Evolutionary conservation across 176 grass and related monocot genomes (phyloP).

Genomic region (Lolium multiflorum): DNA sequence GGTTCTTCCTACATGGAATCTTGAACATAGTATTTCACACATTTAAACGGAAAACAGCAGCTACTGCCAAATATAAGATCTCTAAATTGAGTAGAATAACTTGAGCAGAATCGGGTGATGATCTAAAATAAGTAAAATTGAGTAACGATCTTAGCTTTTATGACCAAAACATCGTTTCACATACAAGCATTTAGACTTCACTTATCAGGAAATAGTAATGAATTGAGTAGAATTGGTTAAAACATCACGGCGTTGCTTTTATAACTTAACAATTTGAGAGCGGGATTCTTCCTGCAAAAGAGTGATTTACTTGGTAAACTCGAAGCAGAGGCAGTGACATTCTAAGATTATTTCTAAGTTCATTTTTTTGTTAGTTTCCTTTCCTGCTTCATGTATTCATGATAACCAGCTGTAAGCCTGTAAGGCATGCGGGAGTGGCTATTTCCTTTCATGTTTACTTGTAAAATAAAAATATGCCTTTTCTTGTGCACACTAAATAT

Average conservation of each 20-base stretch:
- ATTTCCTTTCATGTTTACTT: slow-evolving; percentile 10
- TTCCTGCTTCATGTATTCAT: slow-evolving; percentile 10
- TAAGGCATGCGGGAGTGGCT: not conserved
- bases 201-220: not conserved
- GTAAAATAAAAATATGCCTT: slow-evolving; percentile 11
- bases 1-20: not conserved
- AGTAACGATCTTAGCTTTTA: not conserved
- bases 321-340: slow-evolving; percentile 9
- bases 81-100: not conserved
- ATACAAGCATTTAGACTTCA: not conserved
- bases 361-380: not conserved
- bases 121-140: no score
- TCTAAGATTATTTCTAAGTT: not conserved
- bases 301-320: not conserved
- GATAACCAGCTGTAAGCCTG: not conserved
- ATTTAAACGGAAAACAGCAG: not conserved
- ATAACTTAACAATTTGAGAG: slow-evolving; percentile 2
- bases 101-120: not conserved
- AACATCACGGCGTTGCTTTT: not conserved
- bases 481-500: slow-evolving; percentile 11
- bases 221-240: not conserved
- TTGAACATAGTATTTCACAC: slow-evolving; percentile 21
- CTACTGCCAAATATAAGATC: not conserved
- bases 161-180: not conserved
- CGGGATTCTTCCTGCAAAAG: not conserved